Evolutionary conservation across 257 asterid species (phyloP), one percentile per base, ranked within the genome.

Genomic region (Cinchona pubescens): DNA sequence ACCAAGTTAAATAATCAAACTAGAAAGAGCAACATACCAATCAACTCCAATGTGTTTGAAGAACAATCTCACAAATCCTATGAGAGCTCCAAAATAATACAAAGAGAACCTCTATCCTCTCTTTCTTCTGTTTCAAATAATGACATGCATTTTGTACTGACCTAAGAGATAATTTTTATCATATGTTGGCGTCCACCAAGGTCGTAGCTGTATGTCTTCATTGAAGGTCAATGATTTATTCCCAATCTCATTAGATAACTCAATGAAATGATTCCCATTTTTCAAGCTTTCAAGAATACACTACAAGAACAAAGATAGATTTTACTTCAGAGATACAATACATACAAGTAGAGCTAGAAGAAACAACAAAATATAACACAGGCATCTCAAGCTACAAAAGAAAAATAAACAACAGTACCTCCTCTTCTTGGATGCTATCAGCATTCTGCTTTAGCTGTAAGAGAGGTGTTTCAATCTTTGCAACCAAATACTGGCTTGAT

Each of bases 101-200:
- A 51, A 49, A 58, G 46, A 49, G 18, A 66, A 48, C 25, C 21
- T 18, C 15, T 15, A 25, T 25, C 48, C 23, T 43, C 13, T 34
- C 16, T 71, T 18, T n/a, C 40, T 49, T 51, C 12, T 53, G 56
- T 21, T 29, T 12, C 64, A 53, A 8, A 46, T 19, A n/a, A 59
- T 16, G n/a, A 62, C 46, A 56, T 35, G 63, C 42, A 76, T 58
- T 30, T 72, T 62, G 19, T 30, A 82, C 97, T 79, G 76, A 92
- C 99, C 98, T 87, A 88, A 84, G 51, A 95, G 97, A 89, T 91
- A 91, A 84, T 92, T 91, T 81, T 85, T 88, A 78, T 91, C 93
- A 73, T 67, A 78, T 46, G 96, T 91, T 68, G 99, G 99, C 0
- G 99, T 92, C 99, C 99, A 95, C 98, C 99, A 92, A 78, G 99